A percentile compares a stretch with the other conserved stretches of the same genome.
Conservation (phyloP, 208 protist genomes). For the Trypanosoma avium region DNA sequence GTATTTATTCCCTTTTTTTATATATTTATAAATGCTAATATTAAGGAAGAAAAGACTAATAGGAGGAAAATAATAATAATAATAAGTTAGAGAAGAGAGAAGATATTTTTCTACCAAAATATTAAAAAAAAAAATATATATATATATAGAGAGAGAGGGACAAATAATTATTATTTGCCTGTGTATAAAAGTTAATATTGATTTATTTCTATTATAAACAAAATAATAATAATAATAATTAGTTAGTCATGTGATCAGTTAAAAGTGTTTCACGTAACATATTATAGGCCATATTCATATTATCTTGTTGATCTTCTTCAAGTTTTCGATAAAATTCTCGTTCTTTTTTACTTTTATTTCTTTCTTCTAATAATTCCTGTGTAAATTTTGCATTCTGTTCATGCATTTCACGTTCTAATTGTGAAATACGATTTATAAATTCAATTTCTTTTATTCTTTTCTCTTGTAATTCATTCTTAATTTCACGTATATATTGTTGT, state of each 20-base stretch:
- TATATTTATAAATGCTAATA: too few species aligned
- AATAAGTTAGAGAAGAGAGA: too few species aligned
- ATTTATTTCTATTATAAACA: too few species aligned
- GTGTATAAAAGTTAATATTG: too few species aligned
- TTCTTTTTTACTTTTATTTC: not conserved
- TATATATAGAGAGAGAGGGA: too few species aligned
- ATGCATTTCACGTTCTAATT: constrained; percentile 9
- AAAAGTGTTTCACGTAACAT: constrained; percentile 18
- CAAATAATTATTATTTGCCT: too few species aligned
- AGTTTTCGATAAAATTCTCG: not conserved
- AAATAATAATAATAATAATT: too few species aligned
- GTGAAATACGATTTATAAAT: constrained; percentile 1
- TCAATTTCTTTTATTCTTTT: not conserved
- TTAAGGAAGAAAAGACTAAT: too few species aligned
- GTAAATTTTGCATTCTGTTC: not conserved
- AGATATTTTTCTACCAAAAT: too few species aligned
- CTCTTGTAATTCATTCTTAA: constrained; percentile 8
- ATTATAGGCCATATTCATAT: constrained; percentile 11
- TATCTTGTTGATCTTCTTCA: constrained; percentile 1
- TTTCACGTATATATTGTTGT: not conserved
- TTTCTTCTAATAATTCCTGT: not conserved
- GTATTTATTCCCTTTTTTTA: too few species aligned
- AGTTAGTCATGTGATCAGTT: not conserved
- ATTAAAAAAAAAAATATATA: too few species aligned
- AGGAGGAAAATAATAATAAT: too few species aligned